A percentile compares a stretch with the other conserved stretches of the same genome.
Evolutionary conservation across 2,329 filamentous ascomycete genomes (phyloP).

Genomic region (Emmonsiellopsis sp.): DNA sequence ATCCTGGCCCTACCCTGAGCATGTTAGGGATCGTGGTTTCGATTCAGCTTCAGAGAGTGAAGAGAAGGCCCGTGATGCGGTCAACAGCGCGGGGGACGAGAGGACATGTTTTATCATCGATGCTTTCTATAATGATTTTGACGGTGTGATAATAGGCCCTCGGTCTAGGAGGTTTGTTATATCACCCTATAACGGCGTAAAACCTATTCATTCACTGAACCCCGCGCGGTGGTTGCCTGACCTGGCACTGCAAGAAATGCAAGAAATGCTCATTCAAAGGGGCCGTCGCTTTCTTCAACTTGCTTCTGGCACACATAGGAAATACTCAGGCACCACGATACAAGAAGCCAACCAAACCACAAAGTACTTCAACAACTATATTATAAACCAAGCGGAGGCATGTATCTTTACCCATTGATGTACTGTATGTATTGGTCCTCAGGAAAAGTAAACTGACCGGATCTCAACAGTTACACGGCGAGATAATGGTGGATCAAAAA

Average conservation of each 20-base stretch:
- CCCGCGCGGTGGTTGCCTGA: background rate
- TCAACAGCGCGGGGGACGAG: background rate
- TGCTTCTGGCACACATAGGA: background rate
- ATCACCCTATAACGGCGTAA: background rate
- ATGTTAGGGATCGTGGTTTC: background rate
- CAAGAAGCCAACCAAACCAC: background rate
- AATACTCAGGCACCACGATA: background rate
- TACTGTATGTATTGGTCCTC: no score
- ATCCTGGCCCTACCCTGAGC: background rate
- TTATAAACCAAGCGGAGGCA: background rate
- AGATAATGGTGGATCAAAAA: background rate
- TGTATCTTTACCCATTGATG: background rate
- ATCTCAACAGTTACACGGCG: background rate
- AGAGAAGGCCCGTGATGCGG: background rate
- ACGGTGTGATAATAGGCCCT: background rate
- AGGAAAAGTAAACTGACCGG: background rate
- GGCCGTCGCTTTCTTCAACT: background rate
- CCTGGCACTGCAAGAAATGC: background rate
- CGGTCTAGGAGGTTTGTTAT: background rate
- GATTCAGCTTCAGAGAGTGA: slow-evolving; percentile 1
- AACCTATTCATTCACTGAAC: background rate
- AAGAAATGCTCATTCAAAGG: background rate
- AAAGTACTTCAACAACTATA: background rate
- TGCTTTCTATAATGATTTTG: background rate
- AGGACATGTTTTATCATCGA: background rate